Conservation (phyloP, 805 yeast genomes). For the Maudiozyma serrabonitensis region DNA sequence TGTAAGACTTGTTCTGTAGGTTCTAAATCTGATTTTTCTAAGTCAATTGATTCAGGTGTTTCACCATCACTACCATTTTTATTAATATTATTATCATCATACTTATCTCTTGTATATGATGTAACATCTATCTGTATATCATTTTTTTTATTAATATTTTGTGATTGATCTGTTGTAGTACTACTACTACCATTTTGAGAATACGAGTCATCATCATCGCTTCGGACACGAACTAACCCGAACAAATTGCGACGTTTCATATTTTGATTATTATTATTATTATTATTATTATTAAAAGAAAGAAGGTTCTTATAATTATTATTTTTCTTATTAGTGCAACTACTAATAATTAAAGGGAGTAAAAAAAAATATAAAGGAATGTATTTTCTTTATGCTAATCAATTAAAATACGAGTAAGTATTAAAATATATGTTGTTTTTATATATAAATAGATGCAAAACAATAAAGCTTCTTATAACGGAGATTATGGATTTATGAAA, state of each 20-base stretch:
- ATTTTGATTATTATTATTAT: background rate
- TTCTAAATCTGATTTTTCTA: background rate
- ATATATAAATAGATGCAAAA: no score
- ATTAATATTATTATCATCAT: background rate
- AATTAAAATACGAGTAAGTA: no score
- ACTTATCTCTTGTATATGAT: background rate
- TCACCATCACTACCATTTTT: background rate
- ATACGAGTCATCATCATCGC: background rate
- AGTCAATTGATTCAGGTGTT: background rate
- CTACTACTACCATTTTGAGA: background rate
- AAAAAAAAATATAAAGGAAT: background rate
- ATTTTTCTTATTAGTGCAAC: background rate
- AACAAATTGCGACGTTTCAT: background rate
- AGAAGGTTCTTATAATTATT: background rate
- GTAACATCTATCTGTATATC: background rate
- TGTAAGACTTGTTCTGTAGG: conserved; percentile 5
- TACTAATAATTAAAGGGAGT: background rate
- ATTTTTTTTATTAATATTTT: background rate
- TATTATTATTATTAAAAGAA: background rate
- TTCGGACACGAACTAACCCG: background rate
- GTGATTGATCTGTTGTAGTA: background rate
- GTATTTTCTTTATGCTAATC: background rate
- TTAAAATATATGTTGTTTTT: no score
- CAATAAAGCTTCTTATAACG: background rate
- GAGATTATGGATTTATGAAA: background rate